phyloP scores from a whole-genome alignment of 305 asterid genomes.

The Solanum hybrid region DNA sequence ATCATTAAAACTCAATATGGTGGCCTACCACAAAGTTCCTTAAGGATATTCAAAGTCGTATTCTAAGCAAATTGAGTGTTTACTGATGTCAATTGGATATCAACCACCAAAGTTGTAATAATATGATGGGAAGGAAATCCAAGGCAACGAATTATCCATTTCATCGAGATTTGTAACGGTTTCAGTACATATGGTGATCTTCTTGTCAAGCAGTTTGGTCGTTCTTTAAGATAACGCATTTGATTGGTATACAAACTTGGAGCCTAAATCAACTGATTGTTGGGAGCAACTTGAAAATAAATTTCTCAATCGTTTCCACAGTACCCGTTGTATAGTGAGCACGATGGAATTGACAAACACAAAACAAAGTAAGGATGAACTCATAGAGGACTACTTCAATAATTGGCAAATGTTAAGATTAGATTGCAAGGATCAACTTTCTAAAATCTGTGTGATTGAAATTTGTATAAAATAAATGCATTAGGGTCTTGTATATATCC shows the following conservation, averaged over 20 bases:
- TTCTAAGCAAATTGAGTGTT: neutral
- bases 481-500: neutral
- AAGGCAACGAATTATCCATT: no score
- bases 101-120: no score
- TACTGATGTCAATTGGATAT: no score
- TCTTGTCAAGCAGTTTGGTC: neutral
- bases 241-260: neutral
- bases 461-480: neutral
- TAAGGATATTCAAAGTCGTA: neutral
- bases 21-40: neutral
- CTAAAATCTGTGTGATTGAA: no score
- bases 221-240: neutral
- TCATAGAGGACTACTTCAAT: no score
- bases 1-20: no score
- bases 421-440: no score
- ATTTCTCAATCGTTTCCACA: neutral
- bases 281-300: neutral
- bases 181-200: neutral
- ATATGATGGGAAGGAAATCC: no score
- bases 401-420: neutral
- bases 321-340: neutral
- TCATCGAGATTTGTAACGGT: no score
- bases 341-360: neutral
- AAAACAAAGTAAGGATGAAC: neutral
- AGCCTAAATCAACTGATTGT: neutral